phyloP scores from a whole-genome alignment of 2,329 filamentous ascomycete species.

The Verticillium nonalfalfae region DNA sequence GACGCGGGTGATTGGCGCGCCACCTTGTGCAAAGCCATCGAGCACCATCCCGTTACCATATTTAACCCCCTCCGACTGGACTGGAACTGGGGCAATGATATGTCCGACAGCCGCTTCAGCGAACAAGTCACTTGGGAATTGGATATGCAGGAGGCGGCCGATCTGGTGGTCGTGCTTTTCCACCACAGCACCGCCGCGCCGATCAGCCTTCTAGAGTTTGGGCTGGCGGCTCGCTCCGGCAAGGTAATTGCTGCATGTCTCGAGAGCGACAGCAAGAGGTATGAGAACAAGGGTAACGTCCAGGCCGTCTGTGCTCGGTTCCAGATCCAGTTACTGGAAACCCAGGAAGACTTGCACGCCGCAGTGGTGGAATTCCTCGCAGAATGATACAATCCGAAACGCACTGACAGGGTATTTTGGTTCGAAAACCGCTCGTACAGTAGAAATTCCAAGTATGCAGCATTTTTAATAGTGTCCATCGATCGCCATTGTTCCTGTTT shows the following conservation, averaged over 20 bases:
- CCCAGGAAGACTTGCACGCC: conserved; percentile 30
- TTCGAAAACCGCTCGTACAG: not conserved
- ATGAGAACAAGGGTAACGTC: conserved; percentile 55
- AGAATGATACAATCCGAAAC: not conserved
- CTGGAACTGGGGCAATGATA: conserved; percentile 53
- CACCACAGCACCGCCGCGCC: conserved; percentile 44
- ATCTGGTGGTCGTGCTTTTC: conserved; percentile 52
- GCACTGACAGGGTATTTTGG: too few relatives aligned
- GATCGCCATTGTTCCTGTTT: conserved; percentile 36
- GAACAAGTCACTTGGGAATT: conserved; percentile 59
- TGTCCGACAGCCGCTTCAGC: conserved; percentile 36
- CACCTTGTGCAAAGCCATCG: conserved; percentile 31
- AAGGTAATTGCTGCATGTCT: conserved; percentile 46
- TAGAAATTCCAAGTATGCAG: not conserved
- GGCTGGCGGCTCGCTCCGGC: conserved; percentile 36
- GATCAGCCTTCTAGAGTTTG: conserved; percentile 55
- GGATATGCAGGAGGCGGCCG: conserved; percentile 43
- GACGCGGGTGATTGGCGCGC: conserved; percentile 43
- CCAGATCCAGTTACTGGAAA: conserved; percentile 35
- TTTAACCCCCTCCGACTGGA: conserved; percentile 49
- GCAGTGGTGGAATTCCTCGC: conserved; percentile 24
- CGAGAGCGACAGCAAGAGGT: conserved; percentile 37
- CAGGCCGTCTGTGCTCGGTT: conserved; percentile 46
- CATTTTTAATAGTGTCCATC: conserved; percentile 25
- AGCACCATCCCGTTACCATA: conserved; percentile 41